Evolutionary conservation across 176 grass and related monocot species (phyloP), one percentile per base, ranked within the genome.

Genomic region (Raddia distichophylla): DNA sequence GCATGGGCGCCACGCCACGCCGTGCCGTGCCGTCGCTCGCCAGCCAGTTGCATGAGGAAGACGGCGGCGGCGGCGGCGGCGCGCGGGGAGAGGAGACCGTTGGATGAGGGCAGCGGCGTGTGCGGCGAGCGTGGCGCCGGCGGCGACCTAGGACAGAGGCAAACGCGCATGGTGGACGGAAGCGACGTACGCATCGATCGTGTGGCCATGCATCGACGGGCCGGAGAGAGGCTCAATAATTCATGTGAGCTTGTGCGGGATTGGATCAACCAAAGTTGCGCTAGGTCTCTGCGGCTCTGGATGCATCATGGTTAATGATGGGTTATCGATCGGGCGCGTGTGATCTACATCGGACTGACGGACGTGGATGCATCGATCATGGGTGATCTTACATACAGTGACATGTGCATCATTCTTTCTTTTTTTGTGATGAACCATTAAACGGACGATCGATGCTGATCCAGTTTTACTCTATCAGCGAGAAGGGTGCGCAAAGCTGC

Each of bases 101-200:
- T 1, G 49, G 9, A 9, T n/a, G 35, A 83, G 81, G 81, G 71
- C 81, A 35, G 50, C 0, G 62, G 37, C 37, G 13, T 0, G 33
- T 0, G 33, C 6, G 9, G 18, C 0, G 15, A 1, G 16, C 1
- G 53, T 7, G 58, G 58, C 10, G 9, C 10, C 58, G 0, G 59
- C 13, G 22, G 42, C 12, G 70, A 55, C 48, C 70, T 83, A 19
- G n/a, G n/a, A 60, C 81, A 12, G n/a, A 66, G 81, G 81, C 81
- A 83, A 83, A 60, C 17, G 77, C 49, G 1, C 5, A 12, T 32
- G 0, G 67, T 17, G 43, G 79, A 50, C 7, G 67, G 54, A 43
- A 19, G 43, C 22, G 67, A 58, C 37, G 37, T 40, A 40, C 37
- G 37, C 37, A 40, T 83, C 81, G 27, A 27, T 27, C 27, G 27